Base-by-base conservation (phyloP, 2,329 filamentous ascomycete species). In the Verticillium longisporum region DNA sequence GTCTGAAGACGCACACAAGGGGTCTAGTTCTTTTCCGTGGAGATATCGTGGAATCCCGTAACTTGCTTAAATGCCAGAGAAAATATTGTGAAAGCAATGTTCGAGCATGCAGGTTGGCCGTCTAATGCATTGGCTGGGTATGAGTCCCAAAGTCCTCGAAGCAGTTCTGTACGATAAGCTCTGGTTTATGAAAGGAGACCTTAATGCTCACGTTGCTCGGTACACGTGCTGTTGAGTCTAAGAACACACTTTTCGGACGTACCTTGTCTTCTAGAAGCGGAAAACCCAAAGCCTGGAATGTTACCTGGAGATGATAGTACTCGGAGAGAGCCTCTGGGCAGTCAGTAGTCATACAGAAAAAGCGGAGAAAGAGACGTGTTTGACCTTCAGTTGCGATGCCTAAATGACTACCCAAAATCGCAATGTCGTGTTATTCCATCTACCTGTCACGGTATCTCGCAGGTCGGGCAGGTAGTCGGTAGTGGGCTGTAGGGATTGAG, bases 21-120 rank as follows among this genome's bases (percentile, higher is more conserved):
- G 26, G 26, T 31, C 26, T 31, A 31, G 26, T 31, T 31, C 26
- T 31, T 3, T 5, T 31, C 26, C 26, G 26, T 31, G 26, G 26
- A 5, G 26, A 31, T 31, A 5, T 31, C 26, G 26, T 31, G 5
- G 26, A 31, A 31, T 31, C 68, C 68, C 0, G 70, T 74, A 18
- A 62, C 65, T 1, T 67, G 57, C 26, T 75, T 69, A 1, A 79
- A 62, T 1, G 71, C 74, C 56, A 76, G 67, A 4, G 69, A 67
- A 33, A 77, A 68, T 6, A 79, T 56, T 14, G 69, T 69, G 61
- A 76, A 79, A 0, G 74, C 74, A 15, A 77, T 64, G 59, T 74
- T 78, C 4, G 77, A 79, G 62, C 79, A 79, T 0, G 73, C 69
- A 0, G 77, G 75, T 2, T 70, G 68, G 3, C 73, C 67, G 59